Conservation (phyloP, 2,329 filamentous ascomycete species). For the Clarireedia hainanense region DNA sequence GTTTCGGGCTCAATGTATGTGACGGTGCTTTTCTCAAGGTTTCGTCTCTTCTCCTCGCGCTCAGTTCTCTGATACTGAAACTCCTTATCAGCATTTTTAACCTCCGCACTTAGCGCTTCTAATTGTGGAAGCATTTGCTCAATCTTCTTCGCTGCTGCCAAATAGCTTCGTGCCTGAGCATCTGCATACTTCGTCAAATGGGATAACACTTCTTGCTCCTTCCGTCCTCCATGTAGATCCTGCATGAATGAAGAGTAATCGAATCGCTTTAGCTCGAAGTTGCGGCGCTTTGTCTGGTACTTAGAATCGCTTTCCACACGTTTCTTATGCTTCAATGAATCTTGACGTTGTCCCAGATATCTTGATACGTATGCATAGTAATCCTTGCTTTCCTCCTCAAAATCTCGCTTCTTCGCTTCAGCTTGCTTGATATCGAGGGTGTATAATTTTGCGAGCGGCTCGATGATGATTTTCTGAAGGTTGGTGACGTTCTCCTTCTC, state of each 20-base stretch:
- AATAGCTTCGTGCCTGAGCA: slow-evolving; percentile 75
- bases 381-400: slow-evolving; percentile 97
- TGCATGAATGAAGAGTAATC: slow-evolving; percentile 99
- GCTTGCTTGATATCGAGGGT: slow-evolving; percentile 96
- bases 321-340: slow-evolving; percentile 96
- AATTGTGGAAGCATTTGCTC: slow-evolving; percentile 82
- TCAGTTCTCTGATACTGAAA: slow-evolving; percentile 94
- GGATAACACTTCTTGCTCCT: slow-evolving; percentile 93
- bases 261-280: slow-evolving; percentile 94
- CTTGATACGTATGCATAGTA: slow-evolving; percentile 94
- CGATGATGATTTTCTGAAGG: slow-evolving; percentile 88
- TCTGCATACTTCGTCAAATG: slow-evolving; percentile 92
- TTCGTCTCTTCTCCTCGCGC: slow-evolving; percentile 84
- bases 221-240: slow-evolving; percentile 95
- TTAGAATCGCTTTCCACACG: slow-evolving; percentile 90
- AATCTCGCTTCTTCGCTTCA: slow-evolving; percentile 92
- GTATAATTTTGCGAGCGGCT: slow-evolving; percentile 86
- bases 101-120: slow-evolving; percentile 79
- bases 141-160: slow-evolving; percentile 77
- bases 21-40: slow-evolving; percentile 80
- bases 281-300: slow-evolving; percentile 86
- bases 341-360: slow-evolving; percentile 92
- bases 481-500: slow-evolving; percentile 78
- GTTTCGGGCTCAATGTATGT: slow-evolving; percentile 64
- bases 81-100: slow-evolving; percentile 91